Conservation (phyloP, 2,329 filamentous ascomycete species). For the Clonostachys chloroleuca region DNA sequence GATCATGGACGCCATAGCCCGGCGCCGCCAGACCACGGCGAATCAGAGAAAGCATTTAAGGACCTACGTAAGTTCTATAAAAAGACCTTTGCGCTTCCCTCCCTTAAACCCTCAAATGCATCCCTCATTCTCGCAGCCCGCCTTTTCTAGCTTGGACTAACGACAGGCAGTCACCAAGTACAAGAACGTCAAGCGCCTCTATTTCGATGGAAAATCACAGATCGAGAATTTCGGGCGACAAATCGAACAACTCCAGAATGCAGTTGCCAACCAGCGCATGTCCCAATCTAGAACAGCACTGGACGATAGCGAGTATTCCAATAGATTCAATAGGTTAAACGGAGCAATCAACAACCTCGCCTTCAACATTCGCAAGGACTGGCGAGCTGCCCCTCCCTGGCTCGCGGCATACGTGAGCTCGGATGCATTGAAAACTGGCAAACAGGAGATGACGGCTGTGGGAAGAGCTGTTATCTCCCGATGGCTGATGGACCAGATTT, state of each 20-base stretch:
- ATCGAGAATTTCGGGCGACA: conserved; percentile 84
- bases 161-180: conserved; percentile 75
- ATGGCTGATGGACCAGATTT: conserved; percentile 89
- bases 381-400: conserved; percentile 78
- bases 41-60: conserved; percentile 52
- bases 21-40: conserved; percentile 40
- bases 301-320: conserved; percentile 91
- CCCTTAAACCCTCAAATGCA: conserved; percentile 2
- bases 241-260: conserved; percentile 93
- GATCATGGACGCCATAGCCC: conserved; percentile 53
- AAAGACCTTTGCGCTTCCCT: not conserved
- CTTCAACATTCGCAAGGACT: conserved; percentile 95
- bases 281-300: conserved; percentile 91
- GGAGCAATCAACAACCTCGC: conserved; percentile 92
- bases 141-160: not conserved
- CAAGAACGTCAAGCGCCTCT: conserved; percentile 95
- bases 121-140: not conserved
- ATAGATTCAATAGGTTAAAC: conserved; percentile 84
- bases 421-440: conserved; percentile 80
- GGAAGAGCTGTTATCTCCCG: conserved; percentile 83
- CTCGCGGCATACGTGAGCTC: conserved; percentile 75
- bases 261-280: conserved; percentile 92
- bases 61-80: conserved; percentile 42
- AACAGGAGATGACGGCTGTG: conserved; percentile 96
- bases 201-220: conserved; percentile 91